These are phyloP conservation scores for Heimioporus retisporus DNA, from an alignment of 1,284 basidiomycete species.

Conservation along the genomic window DNA sequence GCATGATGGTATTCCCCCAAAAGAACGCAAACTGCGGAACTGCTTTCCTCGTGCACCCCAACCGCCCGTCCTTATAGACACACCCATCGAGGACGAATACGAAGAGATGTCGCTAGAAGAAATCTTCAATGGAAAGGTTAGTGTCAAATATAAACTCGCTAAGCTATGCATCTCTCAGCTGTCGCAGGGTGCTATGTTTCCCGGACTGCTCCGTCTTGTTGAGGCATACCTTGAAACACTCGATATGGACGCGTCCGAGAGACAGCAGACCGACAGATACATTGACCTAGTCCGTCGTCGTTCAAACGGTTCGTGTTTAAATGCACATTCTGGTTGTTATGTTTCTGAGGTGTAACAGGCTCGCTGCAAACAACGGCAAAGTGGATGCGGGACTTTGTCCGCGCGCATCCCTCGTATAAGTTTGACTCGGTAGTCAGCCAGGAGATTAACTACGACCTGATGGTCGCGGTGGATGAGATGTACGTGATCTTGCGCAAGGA, in stretches of 20 bases:
- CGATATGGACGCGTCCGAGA: constrained; percentile 77
- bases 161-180: constrained; percentile 13
- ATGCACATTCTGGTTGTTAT: constrained; percentile 1
- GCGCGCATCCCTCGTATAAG: constrained; percentile 91
- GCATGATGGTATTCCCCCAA: constrained; percentile 47
- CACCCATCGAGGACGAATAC: constrained; percentile 84
- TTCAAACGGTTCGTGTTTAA: constrained; percentile 74
- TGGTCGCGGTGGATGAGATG: constrained; percentile 94
- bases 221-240: constrained; percentile 91
- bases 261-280: constrained; percentile 80
- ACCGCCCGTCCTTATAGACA: constrained; percentile 54
- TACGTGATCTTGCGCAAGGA: constrained; percentile 52
- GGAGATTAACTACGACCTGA: constrained; percentile 95
- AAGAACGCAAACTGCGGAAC: constrained; percentile 75
- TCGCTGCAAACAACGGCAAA: constrained; percentile 90
- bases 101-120: constrained; percentile 95
- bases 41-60: constrained; percentile 71
- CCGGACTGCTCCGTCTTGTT: constrained; percentile 89
- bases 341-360: constrained; percentile 57
- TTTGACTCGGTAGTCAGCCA: constrained; percentile 91
- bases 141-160: constrained; percentile 18
- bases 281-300: constrained; percentile 83
- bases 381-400: constrained; percentile 95
- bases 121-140: constrained; percentile 93
- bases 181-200: constrained; percentile 72